Conservation (phyloP, 2,329 filamentous ascomycete species). For the Alternaria sp. region DNA sequence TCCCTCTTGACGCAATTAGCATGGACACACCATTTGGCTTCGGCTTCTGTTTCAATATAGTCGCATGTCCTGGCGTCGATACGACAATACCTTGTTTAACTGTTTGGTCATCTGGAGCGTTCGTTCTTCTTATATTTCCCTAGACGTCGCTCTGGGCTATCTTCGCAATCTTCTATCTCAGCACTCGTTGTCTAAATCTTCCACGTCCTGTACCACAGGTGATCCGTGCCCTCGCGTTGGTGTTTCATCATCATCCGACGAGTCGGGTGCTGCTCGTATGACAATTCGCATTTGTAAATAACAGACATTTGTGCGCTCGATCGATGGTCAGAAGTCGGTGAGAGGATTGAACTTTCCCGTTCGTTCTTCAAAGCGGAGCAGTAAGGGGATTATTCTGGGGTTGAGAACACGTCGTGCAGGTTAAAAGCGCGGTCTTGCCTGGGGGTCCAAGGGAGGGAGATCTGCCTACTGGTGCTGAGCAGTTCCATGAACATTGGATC, state of each 20-base stretch:
- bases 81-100: neutral
- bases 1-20: neutral
- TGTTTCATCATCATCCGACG: constrained; percentile 14
- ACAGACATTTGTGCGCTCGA: neutral
- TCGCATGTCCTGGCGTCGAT: neutral
- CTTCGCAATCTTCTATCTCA: neutral
- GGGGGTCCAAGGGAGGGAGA: neutral
- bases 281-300: neutral
- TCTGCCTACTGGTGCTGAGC: neutral
- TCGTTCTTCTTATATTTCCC: neutral
- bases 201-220: constrained; percentile 3
- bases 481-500: neutral
- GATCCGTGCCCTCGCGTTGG: constrained; percentile 18
- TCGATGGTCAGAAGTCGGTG: neutral
- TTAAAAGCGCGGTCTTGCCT: neutral
- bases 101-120: neutral
- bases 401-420: neutral
- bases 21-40: neutral
- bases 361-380: neutral
- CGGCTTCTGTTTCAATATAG: neutral
- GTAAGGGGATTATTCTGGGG: neutral
- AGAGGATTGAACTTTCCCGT: neutral
- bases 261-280: neutral
- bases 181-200: neutral
- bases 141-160: neutral